These are phyloP conservation scores for Desmodesmus armatus DNA, from an alignment of 139 green algal genomes.

Conservation along the genomic window DNA sequence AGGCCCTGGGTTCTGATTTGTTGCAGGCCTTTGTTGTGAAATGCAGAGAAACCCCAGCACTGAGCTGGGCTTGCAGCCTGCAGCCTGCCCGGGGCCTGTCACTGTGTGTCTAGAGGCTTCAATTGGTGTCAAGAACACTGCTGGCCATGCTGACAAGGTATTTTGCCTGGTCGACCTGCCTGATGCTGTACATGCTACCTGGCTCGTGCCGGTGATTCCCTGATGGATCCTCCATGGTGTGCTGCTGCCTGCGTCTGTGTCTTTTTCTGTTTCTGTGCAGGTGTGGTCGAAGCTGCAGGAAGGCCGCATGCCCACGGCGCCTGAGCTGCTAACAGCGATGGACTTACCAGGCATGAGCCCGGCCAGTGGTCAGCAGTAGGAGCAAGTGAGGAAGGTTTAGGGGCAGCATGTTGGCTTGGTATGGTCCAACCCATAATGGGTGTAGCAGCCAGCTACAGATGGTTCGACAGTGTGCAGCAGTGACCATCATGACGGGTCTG, in stretches of 20 bases:
- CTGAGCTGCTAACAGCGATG: slow-evolving; percentile 58
- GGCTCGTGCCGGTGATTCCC: background rate
- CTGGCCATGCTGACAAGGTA: no score
- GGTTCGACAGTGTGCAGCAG: background rate
- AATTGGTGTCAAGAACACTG: background rate
- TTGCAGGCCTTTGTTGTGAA: no score
- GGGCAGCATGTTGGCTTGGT: no score
- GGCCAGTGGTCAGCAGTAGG: background rate
- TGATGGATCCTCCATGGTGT: background rate
- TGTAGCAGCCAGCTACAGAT: background rate
- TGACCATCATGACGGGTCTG: background rate
- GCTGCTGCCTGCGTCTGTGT: background rate
- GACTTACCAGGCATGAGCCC: slow-evolving; percentile 9
- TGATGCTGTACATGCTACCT: background rate
- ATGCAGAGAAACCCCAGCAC: no score
- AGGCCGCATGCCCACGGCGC: slow-evolving; percentile 61
- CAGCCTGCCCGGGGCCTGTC: no score
- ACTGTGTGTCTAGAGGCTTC: background rate
- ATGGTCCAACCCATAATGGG: no score
- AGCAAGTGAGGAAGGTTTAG: background rate
- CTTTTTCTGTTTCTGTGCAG: slow-evolving; percentile 29
- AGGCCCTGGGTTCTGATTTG: no score
- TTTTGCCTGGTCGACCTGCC: background rate
- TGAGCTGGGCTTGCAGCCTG: no score
- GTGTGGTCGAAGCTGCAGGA: slow-evolving; percentile 70